Percentiles rank a stretch among this genome's conserved stretches.
phyloP scores from a whole-genome alignment of 2,329 filamentous ascomycete genomes.

The Huntiella moniliformis region DNA sequence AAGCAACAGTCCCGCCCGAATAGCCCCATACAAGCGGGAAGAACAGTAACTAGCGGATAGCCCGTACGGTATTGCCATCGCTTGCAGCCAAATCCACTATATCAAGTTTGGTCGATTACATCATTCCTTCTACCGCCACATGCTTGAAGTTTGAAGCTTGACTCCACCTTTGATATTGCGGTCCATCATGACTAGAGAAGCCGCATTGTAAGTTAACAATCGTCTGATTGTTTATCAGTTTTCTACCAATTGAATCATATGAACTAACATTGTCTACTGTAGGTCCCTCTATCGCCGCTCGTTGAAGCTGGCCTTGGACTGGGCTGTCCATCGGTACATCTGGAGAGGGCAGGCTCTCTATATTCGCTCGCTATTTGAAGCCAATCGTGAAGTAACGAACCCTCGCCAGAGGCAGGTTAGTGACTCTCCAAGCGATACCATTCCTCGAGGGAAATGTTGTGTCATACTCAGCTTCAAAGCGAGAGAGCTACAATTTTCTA shows the following conservation, averaged over 20 bases:
- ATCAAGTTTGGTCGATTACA: background rate
- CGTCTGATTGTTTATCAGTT: background rate
- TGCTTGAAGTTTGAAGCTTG: background rate
- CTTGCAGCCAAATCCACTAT: background rate
- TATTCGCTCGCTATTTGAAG: conserved; percentile 86
- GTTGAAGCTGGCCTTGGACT: conserved; percentile 83
- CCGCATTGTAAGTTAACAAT: conserved; percentile 27
- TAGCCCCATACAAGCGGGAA: too few species aligned
- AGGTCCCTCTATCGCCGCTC: conserved; percentile 78
- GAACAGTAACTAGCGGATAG: too few species aligned
- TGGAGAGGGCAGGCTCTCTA: conserved; percentile 96
- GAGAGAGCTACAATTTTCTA: background rate
- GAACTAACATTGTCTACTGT: conserved; percentile 1
- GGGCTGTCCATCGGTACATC: conserved; percentile 78
- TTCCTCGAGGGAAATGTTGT: background rate
- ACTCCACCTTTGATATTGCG: background rate
- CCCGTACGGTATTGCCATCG: background rate
- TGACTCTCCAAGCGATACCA: background rate
- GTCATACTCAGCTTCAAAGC: background rate
- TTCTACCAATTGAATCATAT: background rate
- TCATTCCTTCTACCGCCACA: background rate
- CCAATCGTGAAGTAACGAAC: conserved; percentile 69
- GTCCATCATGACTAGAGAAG: conserved; percentile 24
- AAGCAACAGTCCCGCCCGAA: too few species aligned
- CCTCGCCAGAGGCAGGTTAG: conserved; percentile 66